Conservation (phyloP, 1,284 basidiomycete genomes). For the Cystobasidiaceae sp. region DNA sequence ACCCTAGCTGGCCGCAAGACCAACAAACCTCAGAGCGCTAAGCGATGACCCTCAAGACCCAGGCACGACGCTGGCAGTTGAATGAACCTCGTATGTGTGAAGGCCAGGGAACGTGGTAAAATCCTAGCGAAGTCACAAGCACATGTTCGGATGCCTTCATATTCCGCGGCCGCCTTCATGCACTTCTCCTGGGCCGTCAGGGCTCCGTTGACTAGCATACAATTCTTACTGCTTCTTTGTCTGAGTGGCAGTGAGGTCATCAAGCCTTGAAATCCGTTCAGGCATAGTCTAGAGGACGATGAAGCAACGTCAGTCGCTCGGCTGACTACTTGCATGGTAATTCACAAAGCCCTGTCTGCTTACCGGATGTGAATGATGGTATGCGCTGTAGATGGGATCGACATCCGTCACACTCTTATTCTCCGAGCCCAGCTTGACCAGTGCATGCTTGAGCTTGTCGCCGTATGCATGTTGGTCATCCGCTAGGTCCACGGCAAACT, state of each 20-base stretch:
- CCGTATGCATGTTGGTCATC: constrained; percentile 57
- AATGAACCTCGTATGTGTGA: no score
- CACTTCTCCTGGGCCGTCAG: no score
- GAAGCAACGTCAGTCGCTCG: background rate
- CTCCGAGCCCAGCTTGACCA: constrained; percentile 78
- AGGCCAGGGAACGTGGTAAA: no score
- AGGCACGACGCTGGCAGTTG: no score
- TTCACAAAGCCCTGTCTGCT: background rate
- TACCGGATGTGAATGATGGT: constrained; percentile 31
- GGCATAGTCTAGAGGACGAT: constrained; percentile 20
- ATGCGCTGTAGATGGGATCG: constrained; percentile 22
- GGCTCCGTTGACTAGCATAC: no score
- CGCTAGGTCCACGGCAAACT: constrained; percentile 65
- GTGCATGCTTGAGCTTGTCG: constrained; percentile 68
- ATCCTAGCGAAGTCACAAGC: no score
- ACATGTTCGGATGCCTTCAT: no score
- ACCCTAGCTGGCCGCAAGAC: no score
- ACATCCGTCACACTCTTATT: constrained; percentile 68
- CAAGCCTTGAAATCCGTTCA: constrained; percentile 20
- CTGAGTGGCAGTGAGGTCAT: constrained; percentile 10
- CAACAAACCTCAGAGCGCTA: no score
- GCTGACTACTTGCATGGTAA: background rate
- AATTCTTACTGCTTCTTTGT: constrained; percentile 19
- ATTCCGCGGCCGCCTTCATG: no score
- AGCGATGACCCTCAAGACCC: no score